A percentile compares a stretch with the other conserved stretches of the same genome.
These are phyloP conservation scores for Neurospora sp. DNA, from an alignment of 495 filamentous ascomycete species.

Conservation along the genomic window DNA sequence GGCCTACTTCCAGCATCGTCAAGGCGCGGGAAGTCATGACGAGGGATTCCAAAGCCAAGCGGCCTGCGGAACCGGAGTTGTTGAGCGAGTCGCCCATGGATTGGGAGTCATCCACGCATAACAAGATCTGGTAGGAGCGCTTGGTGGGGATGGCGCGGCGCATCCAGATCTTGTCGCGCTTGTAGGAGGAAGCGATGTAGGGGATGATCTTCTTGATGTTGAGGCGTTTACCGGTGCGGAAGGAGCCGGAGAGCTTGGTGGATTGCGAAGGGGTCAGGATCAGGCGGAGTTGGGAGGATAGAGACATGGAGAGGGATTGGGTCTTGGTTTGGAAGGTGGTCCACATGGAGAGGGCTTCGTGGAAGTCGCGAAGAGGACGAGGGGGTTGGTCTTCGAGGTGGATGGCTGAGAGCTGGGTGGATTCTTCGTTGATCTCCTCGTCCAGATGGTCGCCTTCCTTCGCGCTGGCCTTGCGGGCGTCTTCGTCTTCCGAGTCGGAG, in stretches of 20 bases:
- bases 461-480: conserved; percentile 20
- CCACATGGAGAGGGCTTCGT: conserved; percentile 74
- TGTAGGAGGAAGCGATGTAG: conserved; percentile 94
- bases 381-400: conserved; percentile 43
- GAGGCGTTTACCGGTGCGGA: conserved; percentile 93
- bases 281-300: conserved; percentile 89
- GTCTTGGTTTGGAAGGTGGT: conserved; percentile 71
- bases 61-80: conserved; percentile 42
- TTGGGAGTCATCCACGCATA: conserved; percentile 91
- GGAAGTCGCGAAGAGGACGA: conserved; percentile 25
- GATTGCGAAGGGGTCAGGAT: conserved; percentile 91
- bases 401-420: conserved; percentile 60
- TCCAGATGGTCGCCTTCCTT: conserved; percentile 16
- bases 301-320: conserved; percentile 69
- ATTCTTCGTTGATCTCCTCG: conserved; percentile 55
- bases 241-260: conserved; percentile 93
- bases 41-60: conserved; percentile 80
- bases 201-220: conserved; percentile 99
- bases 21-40: conserved; percentile 78
- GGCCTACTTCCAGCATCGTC: conserved; percentile 84
- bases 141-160: conserved; percentile 81
- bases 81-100: conserved; percentile 61
- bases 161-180: conserved; percentile 99
- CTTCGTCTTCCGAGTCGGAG: conserved; percentile 23
- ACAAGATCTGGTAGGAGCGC: conserved; percentile 90